Base-by-base conservation (phyloP, 768 basidiomycete species). In the Rhizopogon roseolus region DNA sequence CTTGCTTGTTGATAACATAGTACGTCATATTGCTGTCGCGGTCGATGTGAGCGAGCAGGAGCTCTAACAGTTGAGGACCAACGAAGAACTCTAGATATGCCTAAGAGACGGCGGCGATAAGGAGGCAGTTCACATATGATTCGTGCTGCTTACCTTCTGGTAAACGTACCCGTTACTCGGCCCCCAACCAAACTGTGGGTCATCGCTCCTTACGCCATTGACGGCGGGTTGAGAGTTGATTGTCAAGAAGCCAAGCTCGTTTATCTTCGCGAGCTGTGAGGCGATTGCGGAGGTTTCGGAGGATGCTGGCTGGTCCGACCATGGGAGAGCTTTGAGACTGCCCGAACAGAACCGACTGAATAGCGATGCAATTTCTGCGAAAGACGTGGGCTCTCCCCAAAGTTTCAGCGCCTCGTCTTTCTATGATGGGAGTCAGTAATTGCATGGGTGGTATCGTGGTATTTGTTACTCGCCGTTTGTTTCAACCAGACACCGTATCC, bases 201-300 rank as follows among this genome's bases (percentile, higher is more conserved):
- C 88, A 52, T 91, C 86, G 63, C 92, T 95, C 57, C 78, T 75
- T 8, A 80, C 89, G 44, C 93, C 94, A 64, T 96, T 91, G 29
- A 98, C 94, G 3, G 93, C 94, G 9, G 95, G 95, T 67, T 98
- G 95, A 22, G 92, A 94, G 71, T 98, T 98, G 75, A 98, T 98
- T 1, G 93, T 98, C 61, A 98, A 71, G 78, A 95, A 99, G 2
- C 97, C 97, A 16, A 91, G 73, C 50, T 85, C 80, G 68, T 98
- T 99, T 76, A 98, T 84, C 66, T 81, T 81, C 37, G 90, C 82
- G 4, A 99, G 80, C 57, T 89, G 81, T 41, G 77, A 71, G 8
- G 90, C 73, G 64, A 99, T 98, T 45, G 86, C 77, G 4, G 78
- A 72, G 0, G 93, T 98, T 71, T 99, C 97, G 43, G 73, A 76